A percentile compares a stretch with the other conserved stretches of the same genome.
Evolutionary conservation across 257 asterid species (phyloP).

Genomic region (Solanum tacnaense): DNA sequence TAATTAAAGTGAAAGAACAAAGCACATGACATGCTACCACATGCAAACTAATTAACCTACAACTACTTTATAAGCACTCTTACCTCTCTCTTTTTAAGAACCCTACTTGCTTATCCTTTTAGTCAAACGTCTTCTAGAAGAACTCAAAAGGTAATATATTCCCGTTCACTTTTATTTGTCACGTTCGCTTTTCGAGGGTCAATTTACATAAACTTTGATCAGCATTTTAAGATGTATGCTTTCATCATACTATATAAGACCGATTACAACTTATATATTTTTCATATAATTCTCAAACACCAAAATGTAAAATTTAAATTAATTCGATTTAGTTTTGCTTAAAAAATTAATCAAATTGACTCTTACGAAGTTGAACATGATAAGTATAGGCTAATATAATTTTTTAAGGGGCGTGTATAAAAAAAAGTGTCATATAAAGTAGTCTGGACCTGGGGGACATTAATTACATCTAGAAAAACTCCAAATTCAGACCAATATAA

Average conservation of each 20-base stretch:
- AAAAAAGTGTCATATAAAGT: no score
- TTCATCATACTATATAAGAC: no score
- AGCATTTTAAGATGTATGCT: no score
- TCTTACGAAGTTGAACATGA: no score
- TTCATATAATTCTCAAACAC: no score
- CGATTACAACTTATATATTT: no score
- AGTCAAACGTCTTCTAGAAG: background rate
- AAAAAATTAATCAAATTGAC: background rate
- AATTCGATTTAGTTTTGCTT: no score
- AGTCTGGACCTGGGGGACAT: no score
- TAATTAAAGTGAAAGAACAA: background rate
- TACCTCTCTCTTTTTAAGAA: background rate
- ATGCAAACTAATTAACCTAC: background rate
- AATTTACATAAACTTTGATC: no score
- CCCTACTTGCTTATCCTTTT: background rate
- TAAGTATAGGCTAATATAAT: no score
- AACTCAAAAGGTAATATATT: background rate
- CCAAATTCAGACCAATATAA: background rate
- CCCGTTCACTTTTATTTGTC: rapidly evolving
- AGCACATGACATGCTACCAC: background rate
- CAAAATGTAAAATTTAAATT: no score
- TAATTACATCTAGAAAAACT: background rate
- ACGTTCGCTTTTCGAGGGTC: rapidly evolving
- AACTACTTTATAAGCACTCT: background rate
- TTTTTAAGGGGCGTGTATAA: no score